Base-by-base conservation (phyloP, 116 monocot species). In the Trichopus zeylanicus region DNA sequence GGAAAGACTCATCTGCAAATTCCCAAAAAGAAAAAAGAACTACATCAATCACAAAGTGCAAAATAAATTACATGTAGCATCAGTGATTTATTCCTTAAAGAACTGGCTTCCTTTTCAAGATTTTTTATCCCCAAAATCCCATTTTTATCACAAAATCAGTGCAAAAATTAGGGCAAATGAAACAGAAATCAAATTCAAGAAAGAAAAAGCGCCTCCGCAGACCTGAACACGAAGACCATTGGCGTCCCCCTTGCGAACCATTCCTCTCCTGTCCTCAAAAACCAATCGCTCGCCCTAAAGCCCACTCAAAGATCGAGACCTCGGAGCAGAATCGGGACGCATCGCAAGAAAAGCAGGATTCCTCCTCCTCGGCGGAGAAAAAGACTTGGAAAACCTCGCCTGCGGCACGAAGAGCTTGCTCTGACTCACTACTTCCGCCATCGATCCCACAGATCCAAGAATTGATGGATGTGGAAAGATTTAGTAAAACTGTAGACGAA, bases 1-100 rank as follows among this genome's bases (percentile, higher is more conserved):
- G 15, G 39, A 26, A 22, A 75, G 71, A 3, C 35, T 29, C 72
- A 69, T 72, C 75, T 79, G 66, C 29, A 62, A 53, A 49, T 49
- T 7, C 3, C 2, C 10, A 16, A 3, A 46, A 49, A 49, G 6
- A 6, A 5, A 10, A 35, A 35, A 35, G 7, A 35, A 35, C 7
- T 35, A 5, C 34, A 35, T 6, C 5, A 35, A 35, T 6, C 34
- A 10, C 34, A 35, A n/a, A n/a, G n/a, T n/a, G n/a, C n/a, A n/a
- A n/a, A n/a, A n/a, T n/a, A n/a, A n/a, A n/a, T n/a, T n/a, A n/a
- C n/a, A n/a, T n/a, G n/a, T n/a, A n/a, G n/a, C n/a, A n/a, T n/a
- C n/a, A n/a, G n/a, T n/a, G n/a, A n/a, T n/a, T n/a, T n/a, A n/a
- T n/a, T n/a, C n/a, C n/a, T n/a, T n/a, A n/a, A n/a, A n/a, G n/a